Conservation (phyloP, 2,329 filamentous ascomycete species). For the Onygenales sp. region DNA sequence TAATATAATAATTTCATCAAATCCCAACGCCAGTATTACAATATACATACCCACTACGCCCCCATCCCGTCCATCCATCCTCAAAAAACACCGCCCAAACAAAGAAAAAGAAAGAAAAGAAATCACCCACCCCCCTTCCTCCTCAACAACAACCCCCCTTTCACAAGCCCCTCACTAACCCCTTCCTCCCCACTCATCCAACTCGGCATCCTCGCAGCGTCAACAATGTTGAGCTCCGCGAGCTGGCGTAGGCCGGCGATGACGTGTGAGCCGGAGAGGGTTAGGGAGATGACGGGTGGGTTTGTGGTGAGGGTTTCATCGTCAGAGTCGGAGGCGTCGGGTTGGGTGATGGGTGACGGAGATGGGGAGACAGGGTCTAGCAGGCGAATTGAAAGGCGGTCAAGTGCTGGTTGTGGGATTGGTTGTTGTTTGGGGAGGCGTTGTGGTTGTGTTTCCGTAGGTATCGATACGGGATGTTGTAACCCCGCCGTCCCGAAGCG, state of each 20-base stretch:
- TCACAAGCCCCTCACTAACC: constrained; percentile 63
- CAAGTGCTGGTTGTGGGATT: constrained; percentile 19
- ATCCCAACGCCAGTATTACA: too few species aligned
- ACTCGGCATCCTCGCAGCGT: constrained; percentile 70
- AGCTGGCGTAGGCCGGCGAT: constrained; percentile 71
- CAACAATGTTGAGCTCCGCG: constrained; percentile 61
- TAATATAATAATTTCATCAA: too few species aligned
- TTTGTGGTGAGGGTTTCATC: constrained; percentile 8
- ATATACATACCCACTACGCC: background rate
- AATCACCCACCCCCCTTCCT: constrained; percentile 1
- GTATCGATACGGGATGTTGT: background rate
- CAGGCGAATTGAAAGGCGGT: constrained; percentile 41
- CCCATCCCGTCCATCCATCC: background rate
- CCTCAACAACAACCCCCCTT: constrained; percentile 31
- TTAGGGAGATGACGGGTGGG: constrained; percentile 37
- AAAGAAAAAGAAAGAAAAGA: background rate
- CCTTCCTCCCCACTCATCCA: constrained; percentile 88
- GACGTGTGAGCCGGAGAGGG: constrained; percentile 66
- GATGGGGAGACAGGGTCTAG: constrained; percentile 35
- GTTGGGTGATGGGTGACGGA: constrained; percentile 8
- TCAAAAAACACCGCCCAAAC: background rate
- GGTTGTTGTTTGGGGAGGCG: constrained; percentile 10
- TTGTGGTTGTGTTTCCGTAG: background rate
- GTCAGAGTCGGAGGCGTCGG: background rate
- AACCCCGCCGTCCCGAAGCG: constrained; percentile 59